Evolutionary conservation across 768 basidiomycete genomes (phyloP), one percentile per base, ranked within the genome.

Genomic region (Artomyces pyxidatus): DNA sequence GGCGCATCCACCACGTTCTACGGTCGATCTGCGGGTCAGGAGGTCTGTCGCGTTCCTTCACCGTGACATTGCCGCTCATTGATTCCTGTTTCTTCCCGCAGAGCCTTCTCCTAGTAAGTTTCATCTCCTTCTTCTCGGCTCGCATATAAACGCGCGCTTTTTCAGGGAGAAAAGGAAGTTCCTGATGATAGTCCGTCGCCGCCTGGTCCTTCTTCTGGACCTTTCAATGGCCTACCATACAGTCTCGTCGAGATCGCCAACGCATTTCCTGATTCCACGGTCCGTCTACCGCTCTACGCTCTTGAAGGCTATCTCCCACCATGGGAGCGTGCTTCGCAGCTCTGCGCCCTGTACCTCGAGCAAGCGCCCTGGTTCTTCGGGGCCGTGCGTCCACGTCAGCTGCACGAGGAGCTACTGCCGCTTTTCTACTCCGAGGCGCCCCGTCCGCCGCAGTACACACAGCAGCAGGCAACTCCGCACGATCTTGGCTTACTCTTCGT

Each of bases 341-440:
- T 88, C 28, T 75, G 73, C 55, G 74, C 79, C n/a, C 69, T 85
- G 11, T 88, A 88, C 62, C 73, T 87, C 35, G 80, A 81, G n/a
- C 80, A 84, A 58, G 83, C 85, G 3, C 81, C 83, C 0, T 88
- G 86, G 86, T 85, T 87, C 60, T 86, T 85, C 50, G 81, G 84
- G 19, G 80, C 84, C 2, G 77, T 88, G 30, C 80, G 80, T 3
- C 68, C 71, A 38, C 69, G 68, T 14, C 85, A 88, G 52, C 63
- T 85, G 8, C 63, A 76, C n/a, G 78, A 83, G 48, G 81, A 84
- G 51, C 64, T 78, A 16, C 65, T 85, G n/a, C 83, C 83, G 14
- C 55, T 76, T 37, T 84, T 80, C 78, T 85, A 82, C 51, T 63
- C 62, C n/a, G 80, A 76, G 54, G 76, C 74, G 22, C 45, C 10